Conservation (phyloP, 1,284 basidiomycete species). For the Ganoderma resinaceum region DNA sequence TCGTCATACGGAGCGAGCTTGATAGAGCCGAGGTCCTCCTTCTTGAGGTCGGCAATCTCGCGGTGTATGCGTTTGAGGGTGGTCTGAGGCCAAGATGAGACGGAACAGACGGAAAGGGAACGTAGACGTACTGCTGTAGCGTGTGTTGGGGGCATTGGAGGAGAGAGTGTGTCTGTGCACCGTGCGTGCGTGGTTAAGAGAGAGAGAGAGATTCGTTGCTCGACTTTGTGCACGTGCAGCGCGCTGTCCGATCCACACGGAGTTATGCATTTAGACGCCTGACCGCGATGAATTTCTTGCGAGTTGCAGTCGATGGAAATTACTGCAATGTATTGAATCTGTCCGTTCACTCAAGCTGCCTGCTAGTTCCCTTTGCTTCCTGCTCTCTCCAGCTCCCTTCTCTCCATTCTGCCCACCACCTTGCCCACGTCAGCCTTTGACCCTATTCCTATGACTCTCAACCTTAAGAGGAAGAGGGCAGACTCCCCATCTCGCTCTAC, state of each 20-base stretch:
- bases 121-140: slow-evolving; percentile 20
- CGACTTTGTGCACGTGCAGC: not conserved
- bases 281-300: no score
- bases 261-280: no score
- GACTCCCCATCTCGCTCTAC: not conserved
- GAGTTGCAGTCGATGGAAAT: no score
- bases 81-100: slow-evolving; percentile 55
- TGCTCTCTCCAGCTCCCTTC: not conserved
- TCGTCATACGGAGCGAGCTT: slow-evolving; percentile 67
- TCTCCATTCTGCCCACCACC: not conserved
- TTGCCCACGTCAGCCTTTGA: no score
- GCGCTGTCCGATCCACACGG: no score
- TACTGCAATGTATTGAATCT: no score
- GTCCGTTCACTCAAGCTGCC: not conserved
- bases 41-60: slow-evolving; percentile 84
- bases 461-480: not conserved
- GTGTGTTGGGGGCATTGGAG: slow-evolving; percentile 25
- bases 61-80: slow-evolving; percentile 88
- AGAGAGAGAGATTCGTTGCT: not conserved
- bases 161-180: not conserved
- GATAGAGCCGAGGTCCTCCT: slow-evolving; percentile 82
- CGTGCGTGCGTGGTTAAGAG: no score
- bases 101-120: not conserved
- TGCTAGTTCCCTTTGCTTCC: not conserved
- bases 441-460: not conserved